Percentiles rank a stretch among this genome's conserved stretches.
Conservation (phyloP, 2,329 filamentous ascomycete genomes). For the Metarhizium robertsii region DNA sequence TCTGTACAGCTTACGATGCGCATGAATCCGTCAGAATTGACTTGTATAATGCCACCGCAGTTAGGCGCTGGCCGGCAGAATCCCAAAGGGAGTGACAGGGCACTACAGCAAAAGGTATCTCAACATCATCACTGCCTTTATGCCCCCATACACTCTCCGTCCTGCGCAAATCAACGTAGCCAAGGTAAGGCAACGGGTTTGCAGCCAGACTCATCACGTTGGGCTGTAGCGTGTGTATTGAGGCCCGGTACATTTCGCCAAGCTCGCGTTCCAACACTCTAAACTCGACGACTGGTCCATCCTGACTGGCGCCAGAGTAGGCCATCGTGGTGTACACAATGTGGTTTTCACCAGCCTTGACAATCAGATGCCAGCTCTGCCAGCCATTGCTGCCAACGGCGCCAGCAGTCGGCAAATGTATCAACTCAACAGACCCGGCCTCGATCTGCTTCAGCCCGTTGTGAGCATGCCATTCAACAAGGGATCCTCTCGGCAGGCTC, state of each 20-base stretch:
- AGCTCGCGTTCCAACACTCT: conserved; percentile 1
- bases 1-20: too few relatives aligned
- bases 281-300: neutral
- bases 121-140: neutral
- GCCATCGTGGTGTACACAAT: conserved; percentile 23
- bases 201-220: neutral
- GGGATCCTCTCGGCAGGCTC: conserved; percentile 62
- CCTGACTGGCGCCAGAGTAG: conserved; percentile 2
- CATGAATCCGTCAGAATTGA: conserved; percentile 5
- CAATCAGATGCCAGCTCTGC: conserved; percentile 20
- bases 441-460: conserved; percentile 40
- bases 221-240: conserved; percentile 1
- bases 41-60: conserved; percentile 24
- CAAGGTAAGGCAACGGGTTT: conserved; percentile 17
- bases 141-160: conserved; percentile 9
- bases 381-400: conserved; percentile 13
- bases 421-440: conserved; percentile 18
- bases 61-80: conserved; percentile 19
- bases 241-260: neutral
- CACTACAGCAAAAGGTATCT: conserved; percentile 15
- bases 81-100: conserved; percentile 30
- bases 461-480: conserved; percentile 77
- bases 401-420: conserved; percentile 4
- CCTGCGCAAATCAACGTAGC: conserved; percentile 20
- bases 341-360: conserved; percentile 11